Percentiles rank a stretch among this genome's conserved stretches.
Conservation (phyloP, 1,284 basidiomycete species). For the Sanghuangporus baumii region DNA sequence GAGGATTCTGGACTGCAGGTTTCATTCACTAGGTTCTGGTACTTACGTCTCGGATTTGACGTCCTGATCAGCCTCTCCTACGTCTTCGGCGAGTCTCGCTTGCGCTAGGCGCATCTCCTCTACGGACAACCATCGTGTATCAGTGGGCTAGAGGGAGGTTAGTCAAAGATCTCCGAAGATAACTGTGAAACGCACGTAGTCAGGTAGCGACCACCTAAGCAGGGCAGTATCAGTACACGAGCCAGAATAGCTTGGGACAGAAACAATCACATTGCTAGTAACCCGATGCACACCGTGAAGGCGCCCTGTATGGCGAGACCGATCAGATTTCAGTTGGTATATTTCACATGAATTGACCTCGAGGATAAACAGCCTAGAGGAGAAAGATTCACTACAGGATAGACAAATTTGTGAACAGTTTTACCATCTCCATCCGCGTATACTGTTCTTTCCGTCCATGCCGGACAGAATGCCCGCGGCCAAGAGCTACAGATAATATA, state of each 20-base stretch:
- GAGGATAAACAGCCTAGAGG: conserved; percentile 24
- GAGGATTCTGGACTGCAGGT: neutral
- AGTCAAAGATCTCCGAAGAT: neutral
- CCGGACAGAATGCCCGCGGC: conserved; percentile 37
- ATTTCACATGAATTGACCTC: conserved; percentile 21
- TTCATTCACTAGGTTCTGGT: conserved; percentile 4
- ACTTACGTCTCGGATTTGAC: conserved; percentile 26
- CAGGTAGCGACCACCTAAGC: conserved; percentile 23
- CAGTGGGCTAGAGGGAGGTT: conserved; percentile 21
- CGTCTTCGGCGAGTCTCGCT: conserved; percentile 40
- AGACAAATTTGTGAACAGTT: neutral
- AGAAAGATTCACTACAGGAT: neutral
- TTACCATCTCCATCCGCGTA: conserved; percentile 38
- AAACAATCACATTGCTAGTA: conserved; percentile 16
- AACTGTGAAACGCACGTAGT: conserved; percentile 20
- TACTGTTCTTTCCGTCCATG: conserved; percentile 39
- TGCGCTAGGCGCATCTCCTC: conserved; percentile 38
- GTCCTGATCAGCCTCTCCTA: conserved; percentile 33
- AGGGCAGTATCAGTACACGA: neutral
- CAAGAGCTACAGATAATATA: conserved; percentile 20
- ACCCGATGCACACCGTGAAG: conserved; percentile 18
- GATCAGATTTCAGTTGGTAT: neutral
- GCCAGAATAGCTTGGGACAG: neutral
- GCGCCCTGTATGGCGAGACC: conserved; percentile 12
- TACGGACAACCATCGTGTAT: conserved; percentile 37